Base-by-base conservation (phyloP, 352 stramenopile genomes). In the Achlya hypogyna region DNA sequence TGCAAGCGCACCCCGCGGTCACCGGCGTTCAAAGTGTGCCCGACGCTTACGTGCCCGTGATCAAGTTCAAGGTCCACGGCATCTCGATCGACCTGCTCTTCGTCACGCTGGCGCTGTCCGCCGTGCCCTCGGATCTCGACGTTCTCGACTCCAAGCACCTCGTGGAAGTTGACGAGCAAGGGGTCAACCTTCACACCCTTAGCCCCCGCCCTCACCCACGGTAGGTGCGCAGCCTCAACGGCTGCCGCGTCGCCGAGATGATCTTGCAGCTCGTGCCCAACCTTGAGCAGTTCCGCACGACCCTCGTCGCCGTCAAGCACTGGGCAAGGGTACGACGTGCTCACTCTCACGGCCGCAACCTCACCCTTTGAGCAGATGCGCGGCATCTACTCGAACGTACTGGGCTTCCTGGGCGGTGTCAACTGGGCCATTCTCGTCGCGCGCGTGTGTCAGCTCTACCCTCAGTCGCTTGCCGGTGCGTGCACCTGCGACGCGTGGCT, bases 381-480 rank as follows among this genome's bases (percentile, higher is more conserved):
- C 28, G 97, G 97, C 32, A 84, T 99, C 62, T 99, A 99, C 75
- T 98, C 90, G n/a, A 99, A 99, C 78, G 95, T 98, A 32, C 77
- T 99, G 27, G 97, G 97, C 18, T 99, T 99, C 70, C 75, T 99
- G 0, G 97, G 97, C 49, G 97, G 97, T 18, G 91, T 99, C 1
- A 99, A 99, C 75, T 99, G 89, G 82, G 96, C 96, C 28, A 99
- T 99, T 59, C 81, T 99, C 22, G 93, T 98, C 16, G 96, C 93
- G 38, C 91, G 90, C 29, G 88, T 99, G 16, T 98, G 89, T 70
- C 91, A 98, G 72, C 76, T 96, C 20, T 96, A 96, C 63, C 82
- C 82, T 16, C 92, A 92, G 51, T 76, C 77, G n/a, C 73, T 93
- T 16, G 49, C 49, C 10, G 49, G 49, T 56, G 10, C 25, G 10